Percentiles rank a stretch among this genome's conserved stretches.
These are phyloP conservation scores for Suhomyces panamericanus DNA, from an alignment of 1,139 yeast genomes.

Conservation along the genomic window DNA sequence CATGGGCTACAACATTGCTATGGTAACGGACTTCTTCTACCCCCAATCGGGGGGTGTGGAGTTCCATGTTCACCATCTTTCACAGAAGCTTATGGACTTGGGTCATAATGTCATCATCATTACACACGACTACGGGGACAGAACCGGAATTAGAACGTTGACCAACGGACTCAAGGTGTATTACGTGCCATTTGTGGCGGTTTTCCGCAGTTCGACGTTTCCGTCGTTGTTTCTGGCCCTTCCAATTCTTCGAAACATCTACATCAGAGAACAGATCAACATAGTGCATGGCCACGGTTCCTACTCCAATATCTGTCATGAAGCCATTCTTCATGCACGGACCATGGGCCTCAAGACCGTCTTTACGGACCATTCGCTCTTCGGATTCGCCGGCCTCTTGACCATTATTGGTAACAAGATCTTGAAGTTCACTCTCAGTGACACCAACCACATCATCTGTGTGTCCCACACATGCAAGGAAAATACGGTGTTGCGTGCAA, in stretches of 20 bases:
- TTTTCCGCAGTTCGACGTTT: slow-evolving; percentile 79
- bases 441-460: slow-evolving; percentile 89
- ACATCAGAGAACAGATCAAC: slow-evolving; percentile 80
- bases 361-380: slow-evolving; percentile 92
- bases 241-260: slow-evolving; percentile 81
- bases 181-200: slow-evolving; percentile 78
- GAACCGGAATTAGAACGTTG: slow-evolving; percentile 78
- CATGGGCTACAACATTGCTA: slow-evolving; percentile 50
- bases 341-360: slow-evolving; percentile 93
- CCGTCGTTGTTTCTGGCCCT: slow-evolving; percentile 90
- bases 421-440: slow-evolving; percentile 79
- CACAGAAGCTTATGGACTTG: slow-evolving; percentile 72
- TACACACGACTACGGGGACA: slow-evolving; percentile 82
- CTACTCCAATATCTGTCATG: slow-evolving; percentile 81
- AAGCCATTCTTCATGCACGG: slow-evolving; percentile 84
- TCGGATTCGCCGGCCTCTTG: slow-evolving; percentile 88
- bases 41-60: slow-evolving; percentile 99
- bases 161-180: slow-evolving; percentile 93
- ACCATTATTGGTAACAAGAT: slow-evolving; percentile 85
- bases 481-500: slow-evolving; percentile 86
- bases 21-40: slow-evolving; percentile 96
- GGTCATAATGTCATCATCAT: slow-evolving; percentile 93
- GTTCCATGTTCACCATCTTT: slow-evolving; percentile 81
- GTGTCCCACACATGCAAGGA: slow-evolving; percentile 97
- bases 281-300: slow-evolving; percentile 97